Evolutionary conservation across 2,329 filamentous ascomycete genomes (phyloP).

Genomic region (Chalaropsis thielavioides): DNA sequence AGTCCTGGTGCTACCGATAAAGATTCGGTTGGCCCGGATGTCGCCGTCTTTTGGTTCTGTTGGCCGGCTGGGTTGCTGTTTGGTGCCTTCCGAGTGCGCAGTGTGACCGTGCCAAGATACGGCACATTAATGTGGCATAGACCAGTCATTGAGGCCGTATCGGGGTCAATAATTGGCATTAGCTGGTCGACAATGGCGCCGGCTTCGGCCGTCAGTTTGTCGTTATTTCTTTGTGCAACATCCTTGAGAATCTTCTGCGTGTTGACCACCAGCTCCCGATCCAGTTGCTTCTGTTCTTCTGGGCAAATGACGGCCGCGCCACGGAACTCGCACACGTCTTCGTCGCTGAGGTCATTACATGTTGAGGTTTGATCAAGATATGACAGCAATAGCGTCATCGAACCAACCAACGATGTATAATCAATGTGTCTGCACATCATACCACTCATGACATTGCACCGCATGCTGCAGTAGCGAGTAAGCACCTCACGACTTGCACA

Average conservation of each 20-base stretch:
- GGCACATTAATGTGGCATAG: slow-evolving; percentile 31
- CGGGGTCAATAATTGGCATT: slow-evolving; percentile 28
- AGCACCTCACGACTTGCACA: slow-evolving; percentile 38
- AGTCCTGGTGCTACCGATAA: background rate
- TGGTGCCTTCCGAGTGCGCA: slow-evolving; percentile 22
- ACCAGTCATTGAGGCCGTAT: slow-evolving; percentile 18
- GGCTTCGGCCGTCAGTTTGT: slow-evolving; percentile 30
- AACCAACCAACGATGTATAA: slow-evolving; percentile 37
- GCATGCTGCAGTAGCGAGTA: slow-evolving; percentile 34
- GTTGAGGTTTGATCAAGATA: slow-evolving; percentile 29
- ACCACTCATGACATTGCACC: slow-evolving; percentile 27
- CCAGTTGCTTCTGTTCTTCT: slow-evolving; percentile 24
- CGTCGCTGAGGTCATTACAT: background rate
- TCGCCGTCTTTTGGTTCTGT: background rate
- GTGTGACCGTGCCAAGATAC: slow-evolving; percentile 34
- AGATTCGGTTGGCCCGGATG: background rate
- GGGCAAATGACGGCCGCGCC: slow-evolving; percentile 10
- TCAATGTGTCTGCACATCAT: slow-evolving; percentile 36
- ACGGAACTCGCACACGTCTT: slow-evolving; percentile 1
- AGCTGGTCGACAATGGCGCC: slow-evolving; percentile 31
- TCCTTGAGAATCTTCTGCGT: slow-evolving; percentile 28
- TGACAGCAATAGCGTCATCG: slow-evolving; percentile 36
- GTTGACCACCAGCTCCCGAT: slow-evolving; percentile 27
- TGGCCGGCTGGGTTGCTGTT: background rate
- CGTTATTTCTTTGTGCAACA: slow-evolving; percentile 27